Evolutionary conservation across 306 rosid genomes (phyloP), one percentile per base, ranked within the genome.

Genomic region (Macrotyloma uniflorum): DNA sequence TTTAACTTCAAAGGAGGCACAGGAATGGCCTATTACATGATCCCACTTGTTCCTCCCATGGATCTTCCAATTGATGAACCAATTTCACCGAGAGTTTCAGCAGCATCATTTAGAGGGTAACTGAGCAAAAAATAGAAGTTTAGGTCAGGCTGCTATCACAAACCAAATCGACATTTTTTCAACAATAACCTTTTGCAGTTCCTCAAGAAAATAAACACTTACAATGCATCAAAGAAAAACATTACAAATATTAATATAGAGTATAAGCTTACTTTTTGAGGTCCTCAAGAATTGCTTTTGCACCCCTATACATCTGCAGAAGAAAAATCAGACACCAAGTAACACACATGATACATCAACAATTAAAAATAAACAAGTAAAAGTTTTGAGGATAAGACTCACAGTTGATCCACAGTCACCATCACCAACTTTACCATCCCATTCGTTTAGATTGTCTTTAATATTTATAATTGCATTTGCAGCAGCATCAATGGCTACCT

Each of bases 11-110:
- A 63, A 69, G 20, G 76, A 77, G 74, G 85, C 36, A 57, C 2
- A 68, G 82, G 64, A 65, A 77, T 8, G 72, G 86, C 36, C 26
- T 66, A 47, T 79, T 91, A 95, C 99, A 95, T 69, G 79, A 89
- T 91, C 86, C 99, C 99, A 79, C 99, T 90, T 50, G 98, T 95
- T 82, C 99, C 97, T 49, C 98, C 99, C 98, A 95, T 95, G 73
- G 88, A 88, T 89, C 88, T 87, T 84, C 89, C 80, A 70, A 95
- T 81, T 68, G 98, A 86, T 33, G 91, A 87, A 70, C 94, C 99
- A 75, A 95, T 88, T 86, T 89, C 98, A 53, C 87, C 74, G 42
- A 90, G 85, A 68, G 99, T 95, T 87, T 91, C 98, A 5, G 91
- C 91, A 49, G 94, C 97, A 84, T 93, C 93, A 83, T 93, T 93